phyloP scores from a whole-genome alignment of 2,329 filamentous ascomycete genomes.

The Neonectria magnoliae region DNA sequence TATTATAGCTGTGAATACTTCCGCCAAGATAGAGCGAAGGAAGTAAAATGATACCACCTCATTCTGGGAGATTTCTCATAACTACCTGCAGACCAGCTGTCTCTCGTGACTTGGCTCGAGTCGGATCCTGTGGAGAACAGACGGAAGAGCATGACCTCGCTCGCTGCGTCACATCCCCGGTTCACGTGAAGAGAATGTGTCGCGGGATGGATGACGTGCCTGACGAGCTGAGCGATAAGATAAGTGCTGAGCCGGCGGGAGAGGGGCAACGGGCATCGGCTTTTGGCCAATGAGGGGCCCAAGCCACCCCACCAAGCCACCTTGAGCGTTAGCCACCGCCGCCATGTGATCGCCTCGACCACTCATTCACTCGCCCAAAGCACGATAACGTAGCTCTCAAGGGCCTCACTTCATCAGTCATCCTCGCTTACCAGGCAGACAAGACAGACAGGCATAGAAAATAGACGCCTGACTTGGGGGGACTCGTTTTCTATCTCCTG shows the following conservation, averaged over 20 bases:
- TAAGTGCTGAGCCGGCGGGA: background rate
- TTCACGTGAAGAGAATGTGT: conserved; percentile 7
- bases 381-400: conserved; percentile 12
- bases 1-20: background rate
- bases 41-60: conserved; percentile 8
- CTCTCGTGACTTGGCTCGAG: background rate
- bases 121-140: background rate
- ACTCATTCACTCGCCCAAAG: conserved; percentile 9
- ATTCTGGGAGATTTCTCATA: background rate
- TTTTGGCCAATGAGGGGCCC: conserved; percentile 34
- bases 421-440: conserved; percentile 25
- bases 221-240: conserved; percentile 21
- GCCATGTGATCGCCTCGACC: conserved; percentile 46
- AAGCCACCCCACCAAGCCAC: conserved; percentile 31
- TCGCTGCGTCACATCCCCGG: background rate
- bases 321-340: conserved; percentile 22
- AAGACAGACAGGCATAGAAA: background rate
- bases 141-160: background rate
- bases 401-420: conserved; percentile 20
- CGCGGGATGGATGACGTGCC: conserved; percentile 19
- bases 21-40: background rate
- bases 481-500: background rate
- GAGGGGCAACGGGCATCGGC: background rate
- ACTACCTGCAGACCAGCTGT: background rate
- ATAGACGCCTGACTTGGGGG: background rate